Base-by-base conservation (phyloP, 2,329 filamentous ascomycete species). In the Botryotinia convoluta region DNA sequence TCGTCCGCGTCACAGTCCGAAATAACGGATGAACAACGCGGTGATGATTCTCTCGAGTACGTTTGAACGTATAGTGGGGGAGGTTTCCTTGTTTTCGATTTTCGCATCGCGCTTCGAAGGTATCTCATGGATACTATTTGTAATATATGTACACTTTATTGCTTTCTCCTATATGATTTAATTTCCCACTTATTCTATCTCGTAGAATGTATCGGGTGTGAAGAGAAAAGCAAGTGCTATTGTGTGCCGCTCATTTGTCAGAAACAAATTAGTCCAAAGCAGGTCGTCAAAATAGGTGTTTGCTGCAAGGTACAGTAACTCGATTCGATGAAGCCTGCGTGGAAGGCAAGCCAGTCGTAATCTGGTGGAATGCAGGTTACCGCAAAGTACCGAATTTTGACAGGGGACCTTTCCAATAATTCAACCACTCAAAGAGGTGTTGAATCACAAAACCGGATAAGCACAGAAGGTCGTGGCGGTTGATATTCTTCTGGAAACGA, bases 61-160 rank as follows among this genome's bases (percentile, higher is more conserved):
- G 74, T 78, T 71, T 79, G 73, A 57, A 80, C 69, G 71, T 79
- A 76, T 69, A 80, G 72, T 54, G 79, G 78, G 39, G 79, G 77
- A 51, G 79, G 79, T 75, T 80, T 81, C 74, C 77, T 78, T 64
- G 75, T 76, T 79, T 79, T 81, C 73, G 79, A 76, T 76, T 76
- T 81, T 79, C 79, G 76, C 80, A 81, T 81, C 69, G 80, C 79
- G 79, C 70, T 80, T 76, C 78, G 77, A 68, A 80, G 76, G 77
- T 80, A 79, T 78, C 78, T 79, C 80, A 81, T 81, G 87, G 76
- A 88, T 85, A 79, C 64, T 92, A 90, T 92, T 94, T 93, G 67
- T 67, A 69, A 60, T 72, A 35, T 60, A 61, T 74, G 62, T 67
- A 74, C 67, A 51, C 48, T 64, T 59, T 35, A 42, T 75, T 67